Conservation (phyloP, 2,329 filamentous ascomycete species). For the Fusarium lateritium region DNA sequence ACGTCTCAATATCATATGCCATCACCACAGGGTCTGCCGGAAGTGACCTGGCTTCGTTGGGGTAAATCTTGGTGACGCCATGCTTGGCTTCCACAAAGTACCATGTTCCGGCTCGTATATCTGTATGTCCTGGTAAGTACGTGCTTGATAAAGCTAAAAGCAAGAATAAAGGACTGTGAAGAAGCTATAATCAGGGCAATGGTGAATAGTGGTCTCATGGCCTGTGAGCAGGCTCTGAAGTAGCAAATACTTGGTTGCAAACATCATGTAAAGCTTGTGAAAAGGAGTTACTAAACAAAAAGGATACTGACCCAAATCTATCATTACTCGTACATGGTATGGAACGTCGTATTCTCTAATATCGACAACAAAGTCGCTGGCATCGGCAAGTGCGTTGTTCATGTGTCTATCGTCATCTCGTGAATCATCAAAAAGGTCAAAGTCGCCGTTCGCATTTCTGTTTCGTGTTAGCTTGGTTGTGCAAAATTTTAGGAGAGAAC, state of each 20-base stretch:
- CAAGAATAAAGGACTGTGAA: conserved; percentile 1
- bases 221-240: conserved; percentile 92
- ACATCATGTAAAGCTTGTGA: conserved; percentile 77
- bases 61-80: conserved; percentile 84
- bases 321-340: conserved; percentile 98
- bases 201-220: conserved; percentile 98
- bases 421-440: conserved; percentile 95
- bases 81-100: conserved; percentile 96
- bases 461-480: conserved; percentile 33
- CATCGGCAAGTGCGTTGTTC: conserved; percentile 83
- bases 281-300: not conserved
- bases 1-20: conserved; percentile 99
- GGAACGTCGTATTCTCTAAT: conserved; percentile 99
- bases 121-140: conserved; percentile 61
- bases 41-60: conserved; percentile 88
- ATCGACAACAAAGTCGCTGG: conserved; percentile 97
- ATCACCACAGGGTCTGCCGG: conserved; percentile 97
- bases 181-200: conserved; percentile 78
- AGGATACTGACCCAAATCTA: conserved; percentile 80
- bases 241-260: conserved; percentile 99
- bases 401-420: conserved; percentile 84
- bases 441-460: conserved; percentile 79
- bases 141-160: not conserved
- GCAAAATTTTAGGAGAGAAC: conserved; percentile 49
- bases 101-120: conserved; percentile 97